phyloP scores from a whole-genome alignment of 352 stramenopile species.

The Phytophthora litchii region DNA sequence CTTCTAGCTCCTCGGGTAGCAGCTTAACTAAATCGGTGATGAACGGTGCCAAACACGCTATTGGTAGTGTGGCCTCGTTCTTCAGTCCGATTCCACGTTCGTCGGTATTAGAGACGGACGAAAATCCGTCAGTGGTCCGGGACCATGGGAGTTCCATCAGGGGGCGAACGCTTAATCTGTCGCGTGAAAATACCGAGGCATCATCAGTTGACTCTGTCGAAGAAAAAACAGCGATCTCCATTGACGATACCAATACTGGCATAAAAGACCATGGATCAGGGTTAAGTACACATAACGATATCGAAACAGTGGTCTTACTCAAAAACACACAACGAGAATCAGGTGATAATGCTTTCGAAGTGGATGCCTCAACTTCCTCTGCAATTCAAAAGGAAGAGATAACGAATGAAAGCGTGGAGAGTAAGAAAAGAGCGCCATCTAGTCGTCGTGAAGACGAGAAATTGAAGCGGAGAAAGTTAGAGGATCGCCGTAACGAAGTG shows the following conservation, averaged over 20 bases:
- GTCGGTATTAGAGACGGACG: constrained; percentile 28
- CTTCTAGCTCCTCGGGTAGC: not conserved
- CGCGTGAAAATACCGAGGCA: constrained; percentile 11
- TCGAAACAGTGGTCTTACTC: constrained; percentile 10
- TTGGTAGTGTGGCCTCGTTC: constrained; percentile 30
- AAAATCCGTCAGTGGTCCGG: constrained; percentile 8
- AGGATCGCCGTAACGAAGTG: constrained; percentile 45
- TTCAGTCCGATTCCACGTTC: constrained; percentile 18
- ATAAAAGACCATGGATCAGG: constrained; percentile 1
- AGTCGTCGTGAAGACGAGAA: constrained; percentile 26
- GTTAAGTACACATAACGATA: not conserved
- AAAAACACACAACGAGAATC: constrained; percentile 15
- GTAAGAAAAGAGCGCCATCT: constrained; percentile 24
- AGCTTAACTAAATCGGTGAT: constrained; percentile 14
- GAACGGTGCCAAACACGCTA: constrained; percentile 13
- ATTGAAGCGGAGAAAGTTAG: constrained; percentile 29
- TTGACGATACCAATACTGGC: constrained; percentile 11
- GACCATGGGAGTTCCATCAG: constrained; percentile 4
- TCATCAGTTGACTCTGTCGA: constrained; percentile 12
- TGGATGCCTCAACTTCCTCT: constrained; percentile 3
- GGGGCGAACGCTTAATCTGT: constrained; percentile 25
- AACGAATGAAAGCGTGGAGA: constrained; percentile 13
- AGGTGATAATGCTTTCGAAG: not conserved
- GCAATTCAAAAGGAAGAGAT: constrained; percentile 21
- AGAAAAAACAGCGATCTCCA: constrained; percentile 24